phyloP scores from a whole-genome alignment of 345 rosid genomes.

The Syzygium aromaticum region DNA sequence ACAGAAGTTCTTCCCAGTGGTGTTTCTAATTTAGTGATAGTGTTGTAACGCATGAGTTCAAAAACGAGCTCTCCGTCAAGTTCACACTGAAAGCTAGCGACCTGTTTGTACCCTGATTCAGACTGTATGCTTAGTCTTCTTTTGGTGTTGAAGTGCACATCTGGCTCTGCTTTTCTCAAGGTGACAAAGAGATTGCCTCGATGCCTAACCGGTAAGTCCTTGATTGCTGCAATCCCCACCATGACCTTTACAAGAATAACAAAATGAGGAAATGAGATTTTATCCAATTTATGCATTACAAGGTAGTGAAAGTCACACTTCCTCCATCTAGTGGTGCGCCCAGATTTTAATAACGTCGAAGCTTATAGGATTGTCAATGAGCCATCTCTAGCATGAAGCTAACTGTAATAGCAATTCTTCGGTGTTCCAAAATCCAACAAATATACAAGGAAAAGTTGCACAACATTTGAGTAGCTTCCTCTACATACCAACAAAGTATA shows the following conservation, averaged over 20 bases:
- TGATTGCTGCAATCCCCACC: conserved; percentile 55
- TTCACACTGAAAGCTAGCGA: conserved; percentile 12
- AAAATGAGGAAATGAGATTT: neutral
- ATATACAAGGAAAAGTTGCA: neutral
- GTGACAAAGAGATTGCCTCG: conserved; percentile 49
- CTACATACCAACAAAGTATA: neutral
- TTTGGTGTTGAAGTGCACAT: conserved; percentile 30
- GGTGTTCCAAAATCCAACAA: neutral
- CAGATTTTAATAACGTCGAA: neutral
- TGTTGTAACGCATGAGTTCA: conserved; percentile 1
- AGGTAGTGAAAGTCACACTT: neutral
- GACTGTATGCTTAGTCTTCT: conserved; percentile 12
- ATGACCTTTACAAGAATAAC: conserved; percentile 27
- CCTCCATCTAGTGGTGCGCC: neutral
- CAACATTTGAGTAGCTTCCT: neutral
- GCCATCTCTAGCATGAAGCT: neutral
- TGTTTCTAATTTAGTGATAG: neutral
- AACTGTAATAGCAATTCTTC: neutral
- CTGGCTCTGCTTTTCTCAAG: conserved; percentile 54
- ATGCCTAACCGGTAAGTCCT: conserved; percentile 46
- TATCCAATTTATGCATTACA: neutral
- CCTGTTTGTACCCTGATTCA: conserved; percentile 4
- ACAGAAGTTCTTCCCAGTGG: conserved; percentile 11
- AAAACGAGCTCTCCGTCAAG: conserved; percentile 17
- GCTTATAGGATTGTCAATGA: neutral